Evolutionary conservation across 1,284 basidiomycete genomes (phyloP).

Genomic region (Apiotrichum laibachii): DNA sequence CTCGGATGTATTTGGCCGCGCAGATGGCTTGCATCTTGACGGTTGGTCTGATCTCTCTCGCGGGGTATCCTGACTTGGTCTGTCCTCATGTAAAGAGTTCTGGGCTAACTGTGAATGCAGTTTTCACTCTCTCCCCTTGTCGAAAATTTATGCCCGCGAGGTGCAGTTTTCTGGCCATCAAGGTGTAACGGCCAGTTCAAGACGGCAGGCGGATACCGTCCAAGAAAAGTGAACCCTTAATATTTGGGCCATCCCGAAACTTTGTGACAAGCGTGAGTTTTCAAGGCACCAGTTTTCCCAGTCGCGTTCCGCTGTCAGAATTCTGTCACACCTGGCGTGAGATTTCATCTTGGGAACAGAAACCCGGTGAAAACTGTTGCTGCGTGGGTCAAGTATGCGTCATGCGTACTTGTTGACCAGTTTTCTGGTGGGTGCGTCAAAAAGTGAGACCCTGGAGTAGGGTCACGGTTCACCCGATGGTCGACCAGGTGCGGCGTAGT

Average conservation of each 20-base stretch:
- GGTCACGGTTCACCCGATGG: neutral
- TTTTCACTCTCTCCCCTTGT: too few species aligned
- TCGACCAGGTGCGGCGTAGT: slow-evolving; percentile 5
- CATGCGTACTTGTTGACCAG: neutral
- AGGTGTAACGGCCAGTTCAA: too few species aligned
- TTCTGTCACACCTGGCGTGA: neutral
- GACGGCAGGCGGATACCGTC: too few species aligned
- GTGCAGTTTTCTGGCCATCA: too few species aligned
- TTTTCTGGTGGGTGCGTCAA: slow-evolving; percentile 4
- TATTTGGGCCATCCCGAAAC: too few species aligned
- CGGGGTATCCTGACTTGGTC: too few species aligned
- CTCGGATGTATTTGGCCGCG: neutral
- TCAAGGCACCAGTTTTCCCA: neutral
- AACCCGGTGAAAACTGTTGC: too few species aligned
- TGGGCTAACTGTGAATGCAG: too few species aligned
- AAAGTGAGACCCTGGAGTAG: neutral
- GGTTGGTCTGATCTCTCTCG: neutral
- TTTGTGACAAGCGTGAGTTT: neutral
- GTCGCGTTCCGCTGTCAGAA: neutral
- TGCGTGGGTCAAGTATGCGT: neutral
- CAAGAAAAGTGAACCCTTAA: too few species aligned
- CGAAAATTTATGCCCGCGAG: too few species aligned
- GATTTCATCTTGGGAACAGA: too few species aligned
- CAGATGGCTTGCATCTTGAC: neutral
- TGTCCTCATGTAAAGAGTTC: too few species aligned